Evolutionary conservation across 176 grass and related monocot species (phyloP).

Genomic region (Echinochloa phyllopogon): DNA sequence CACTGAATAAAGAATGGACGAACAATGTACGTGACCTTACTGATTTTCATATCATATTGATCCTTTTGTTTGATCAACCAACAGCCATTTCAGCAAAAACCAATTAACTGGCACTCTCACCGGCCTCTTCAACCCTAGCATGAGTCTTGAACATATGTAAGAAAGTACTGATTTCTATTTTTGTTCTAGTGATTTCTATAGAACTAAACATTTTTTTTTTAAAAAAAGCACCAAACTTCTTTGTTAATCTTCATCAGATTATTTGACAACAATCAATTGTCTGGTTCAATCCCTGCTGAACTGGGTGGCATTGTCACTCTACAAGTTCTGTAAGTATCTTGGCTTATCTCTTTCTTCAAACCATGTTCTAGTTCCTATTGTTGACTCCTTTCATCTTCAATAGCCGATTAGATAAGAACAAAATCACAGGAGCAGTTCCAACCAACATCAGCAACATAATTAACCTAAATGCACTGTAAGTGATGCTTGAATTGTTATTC

Average conservation of each 20-base stretch:
- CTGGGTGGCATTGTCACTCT: slow-evolving; percentile 44
- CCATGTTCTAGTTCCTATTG: slow-evolving; percentile 19
- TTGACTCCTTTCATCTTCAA: slow-evolving; percentile 32
- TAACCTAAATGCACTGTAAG: slow-evolving; percentile 60
- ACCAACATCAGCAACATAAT: slow-evolving; percentile 47
- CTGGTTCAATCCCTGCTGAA: slow-evolving; percentile 46
- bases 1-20: background rate
- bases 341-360: slow-evolving; percentile 28
- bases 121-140: slow-evolving; percentile 53
- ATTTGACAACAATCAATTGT: slow-evolving; percentile 59
- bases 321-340: slow-evolving; percentile 48
- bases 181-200: background rate
- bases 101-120: slow-evolving; percentile 37
- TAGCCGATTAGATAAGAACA: slow-evolving; percentile 61
- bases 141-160: slow-evolving; percentile 60
- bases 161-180: slow-evolving; percentile 20
- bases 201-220: background rate
- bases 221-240: background rate
- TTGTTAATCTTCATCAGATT: slow-evolving; percentile 44
- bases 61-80: slow-evolving; percentile 15
- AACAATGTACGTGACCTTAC: background rate
- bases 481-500: background rate
- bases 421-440: slow-evolving; percentile 43
- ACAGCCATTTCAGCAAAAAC: slow-evolving; percentile 64
- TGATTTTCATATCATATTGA: background rate